Evolutionary conservation across 805 yeast species (phyloP), one percentile per base, ranked within the genome.

Genomic region (Ogataea trehaloabstinens): DNA sequence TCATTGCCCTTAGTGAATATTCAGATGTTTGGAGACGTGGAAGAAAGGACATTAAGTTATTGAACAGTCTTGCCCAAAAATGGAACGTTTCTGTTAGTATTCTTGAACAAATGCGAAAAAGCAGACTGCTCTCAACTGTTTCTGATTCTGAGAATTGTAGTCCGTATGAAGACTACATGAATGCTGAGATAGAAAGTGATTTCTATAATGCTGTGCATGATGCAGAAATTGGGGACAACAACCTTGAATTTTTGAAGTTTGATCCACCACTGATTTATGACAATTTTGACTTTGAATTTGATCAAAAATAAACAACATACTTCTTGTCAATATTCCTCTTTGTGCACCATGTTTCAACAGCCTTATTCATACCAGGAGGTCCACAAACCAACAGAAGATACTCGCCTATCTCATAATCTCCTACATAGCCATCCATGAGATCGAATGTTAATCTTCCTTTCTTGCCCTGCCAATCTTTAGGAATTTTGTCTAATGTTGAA

Each of bases 311-410:
- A 19, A 54, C 53, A 22, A 53, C 48, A 17, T 49, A 49, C 2
- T 46, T 37, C 3, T 38, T 31, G 28, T 49, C 48, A 17, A 53
- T 34, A 0, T 36, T 35, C 13, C 37, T 28, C 12, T 27, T 35
- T 10, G 27, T 22, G 16, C 44, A 39, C 53, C 53, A 52, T 5
- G 21, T 19, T 27, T 46, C 35, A 3, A 51, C 49, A 2, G 41
- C 36, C 5, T 39, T 38, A 28, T 45, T 49, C 60, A 72, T 64
- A 17, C 66, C 69, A 36, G 76, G 76, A 31, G 78, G 78, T 8
- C 78, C 78, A 54, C 78, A 72, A 17, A 73, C 69, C 34, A 71
- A 67, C 25, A 72, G 49, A 67, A 72, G 70, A 8, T 24, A 32
- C 28, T 41, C 44, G 1, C 46, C 44, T 43, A 66, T 58, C 3